Base-by-base conservation (phyloP, 768 basidiomycete genomes). In the Melanogaster broomeanus region DNA sequence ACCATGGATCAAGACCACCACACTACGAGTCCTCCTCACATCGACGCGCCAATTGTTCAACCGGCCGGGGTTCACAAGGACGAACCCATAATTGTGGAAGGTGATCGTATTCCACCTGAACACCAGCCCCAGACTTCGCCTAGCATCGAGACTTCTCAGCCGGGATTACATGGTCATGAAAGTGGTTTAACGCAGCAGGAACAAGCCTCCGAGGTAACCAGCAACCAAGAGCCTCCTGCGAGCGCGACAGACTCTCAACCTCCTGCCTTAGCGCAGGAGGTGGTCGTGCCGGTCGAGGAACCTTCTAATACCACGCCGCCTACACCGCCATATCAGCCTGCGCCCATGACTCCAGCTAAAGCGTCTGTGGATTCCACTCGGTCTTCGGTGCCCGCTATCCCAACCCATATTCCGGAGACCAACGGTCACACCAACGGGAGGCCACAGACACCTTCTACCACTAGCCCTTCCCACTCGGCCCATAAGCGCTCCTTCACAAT, bases 401-500 rank as follows among this genome's bases (percentile, higher is more conserved):
- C 53, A 40, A 13, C 49, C 22, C 58, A 44, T 21, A 51, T 46
- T 7, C 22, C 16, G 24, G 52, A 42, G 37, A 54, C 58, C 33
- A 57, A 65, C 51, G 59, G 49, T 7, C 49, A 52, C 39, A 40
- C 42, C 37, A 59, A 59, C 18, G 21, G 51, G 16, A 47, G 25
- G 31, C 45, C 64, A 19, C 55, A 61, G 22, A 61, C 64, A 19
- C 62, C 70, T 9, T 51, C 57, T 22, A 53, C 51, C 30, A 41
- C 50, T 30, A n/a, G 25, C 35, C 49, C 49, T 42, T 47, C 60
- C 22, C 55, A 68, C 37, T 39, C 63, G 9, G n/a, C 61, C 39
- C 84, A 85, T 59, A 78, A 69, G 57, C 77, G 81, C 40, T 84
- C 84, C 5, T 65, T 85, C 61, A 85, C 83, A 39, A 77, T 85